These are phyloP conservation scores for Rubroboletus pulcherrimus DNA, from an alignment of 768 basidiomycete genomes.

Conservation along the genomic window DNA sequence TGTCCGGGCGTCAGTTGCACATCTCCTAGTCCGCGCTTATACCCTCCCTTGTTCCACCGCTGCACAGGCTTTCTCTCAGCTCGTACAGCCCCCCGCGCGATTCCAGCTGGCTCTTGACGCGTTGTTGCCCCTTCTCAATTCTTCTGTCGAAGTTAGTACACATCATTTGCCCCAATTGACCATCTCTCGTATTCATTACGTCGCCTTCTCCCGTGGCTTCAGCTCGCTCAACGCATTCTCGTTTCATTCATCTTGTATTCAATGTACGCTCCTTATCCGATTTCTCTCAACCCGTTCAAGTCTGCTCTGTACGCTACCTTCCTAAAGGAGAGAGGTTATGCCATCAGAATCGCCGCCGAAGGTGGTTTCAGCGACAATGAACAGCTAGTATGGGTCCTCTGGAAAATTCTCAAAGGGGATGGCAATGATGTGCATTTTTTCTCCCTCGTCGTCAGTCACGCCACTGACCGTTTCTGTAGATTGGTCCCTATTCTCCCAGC, in stretches of 20 bases:
- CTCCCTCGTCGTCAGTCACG: not conserved
- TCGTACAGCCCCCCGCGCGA: slow-evolving; percentile 70
- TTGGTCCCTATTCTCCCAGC: slow-evolving; percentile 77
- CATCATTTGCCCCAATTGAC: slow-evolving; percentile 7
- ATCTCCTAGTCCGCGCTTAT: slow-evolving; percentile 63
- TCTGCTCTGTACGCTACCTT: slow-evolving; percentile 67
- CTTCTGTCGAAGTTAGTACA: slow-evolving; percentile 50
- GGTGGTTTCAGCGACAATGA: slow-evolving; percentile 58
- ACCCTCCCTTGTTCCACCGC: slow-evolving; percentile 74
- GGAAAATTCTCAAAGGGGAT: slow-evolving; percentile 83
- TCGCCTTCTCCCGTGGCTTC: slow-evolving; percentile 9
- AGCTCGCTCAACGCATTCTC: slow-evolving; percentile 73
- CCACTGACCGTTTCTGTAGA: slow-evolving; percentile 39
- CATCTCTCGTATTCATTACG: slow-evolving; percentile 17
- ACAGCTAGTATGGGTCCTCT: slow-evolving; percentile 81
- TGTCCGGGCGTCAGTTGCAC: slow-evolving; percentile 59
- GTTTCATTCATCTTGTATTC: slow-evolving; percentile 78
- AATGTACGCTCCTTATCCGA: slow-evolving; percentile 76
- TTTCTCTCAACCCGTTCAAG: slow-evolving; percentile 79
- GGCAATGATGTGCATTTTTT: slow-evolving; percentile 61
- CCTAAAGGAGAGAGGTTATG: slow-evolving; percentile 61
- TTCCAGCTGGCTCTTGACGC: slow-evolving; percentile 84
- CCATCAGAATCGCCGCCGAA: slow-evolving; percentile 45
- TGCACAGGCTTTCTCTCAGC: slow-evolving; percentile 68
- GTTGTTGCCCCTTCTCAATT: slow-evolving; percentile 67